A percentile compares a stretch with the other conserved stretches of the same genome.
phyloP scores from a whole-genome alignment of 1,284 basidiomycete genomes.

The Takashimella koratensis region DNA sequence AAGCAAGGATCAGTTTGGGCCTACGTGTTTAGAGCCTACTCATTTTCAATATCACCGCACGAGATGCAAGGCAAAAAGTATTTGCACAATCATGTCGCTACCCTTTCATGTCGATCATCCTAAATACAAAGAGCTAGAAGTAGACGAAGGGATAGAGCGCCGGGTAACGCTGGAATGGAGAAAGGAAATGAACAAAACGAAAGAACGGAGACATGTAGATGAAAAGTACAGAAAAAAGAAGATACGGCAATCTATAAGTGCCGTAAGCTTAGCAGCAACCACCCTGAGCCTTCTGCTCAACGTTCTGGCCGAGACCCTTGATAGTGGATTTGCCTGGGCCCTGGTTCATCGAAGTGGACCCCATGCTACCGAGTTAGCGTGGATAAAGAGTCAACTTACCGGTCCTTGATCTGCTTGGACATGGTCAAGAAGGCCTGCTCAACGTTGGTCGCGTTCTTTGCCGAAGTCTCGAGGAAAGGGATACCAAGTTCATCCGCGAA shows the following conservation, averaged over 20 bases:
- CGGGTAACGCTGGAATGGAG: not conserved
- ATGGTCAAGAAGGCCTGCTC: constrained; percentile 99
- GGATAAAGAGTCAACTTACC: constrained; percentile 34
- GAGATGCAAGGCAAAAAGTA: too few species aligned
- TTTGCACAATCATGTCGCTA: too few species aligned
- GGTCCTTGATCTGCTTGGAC: constrained; percentile 98
- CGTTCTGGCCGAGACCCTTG: constrained; percentile 64
- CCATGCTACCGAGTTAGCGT: constrained; percentile 49
- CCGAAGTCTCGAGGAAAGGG: constrained; percentile 97
- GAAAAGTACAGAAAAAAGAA: not conserved
- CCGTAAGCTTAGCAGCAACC: constrained; percentile 63
- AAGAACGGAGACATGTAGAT: not conserved
- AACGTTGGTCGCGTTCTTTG: constrained; percentile 97
- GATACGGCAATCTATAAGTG: not conserved
- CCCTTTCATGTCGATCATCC: not conserved
- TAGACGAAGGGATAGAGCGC: not conserved
- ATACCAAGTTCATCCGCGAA: constrained; percentile 94
- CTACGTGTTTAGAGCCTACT: too few species aligned
- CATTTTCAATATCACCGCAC: too few species aligned
- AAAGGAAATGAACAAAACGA: not conserved
- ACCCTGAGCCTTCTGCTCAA: constrained; percentile 66
- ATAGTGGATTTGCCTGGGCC: constrained; percentile 53
- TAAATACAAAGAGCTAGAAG: not conserved
- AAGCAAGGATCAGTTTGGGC: too few species aligned
- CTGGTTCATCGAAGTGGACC: constrained; percentile 51